Percentiles rank a stretch among this genome's conserved stretches.
Conservation (phyloP, 2,329 filamentous ascomycete genomes). For the Aspergillus bombycis region DNA sequence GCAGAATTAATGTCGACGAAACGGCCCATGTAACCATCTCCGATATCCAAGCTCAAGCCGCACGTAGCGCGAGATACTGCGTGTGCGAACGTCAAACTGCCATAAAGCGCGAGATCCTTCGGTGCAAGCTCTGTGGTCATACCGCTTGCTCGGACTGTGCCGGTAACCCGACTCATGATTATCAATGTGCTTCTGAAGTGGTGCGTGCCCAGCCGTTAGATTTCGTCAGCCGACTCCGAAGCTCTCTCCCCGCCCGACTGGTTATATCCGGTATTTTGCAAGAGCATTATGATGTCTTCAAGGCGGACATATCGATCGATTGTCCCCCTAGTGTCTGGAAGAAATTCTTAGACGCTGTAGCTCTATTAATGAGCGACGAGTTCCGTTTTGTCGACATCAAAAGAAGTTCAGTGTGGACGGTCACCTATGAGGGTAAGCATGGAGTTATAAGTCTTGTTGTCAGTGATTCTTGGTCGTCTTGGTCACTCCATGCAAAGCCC, state of each 20-base stretch:
- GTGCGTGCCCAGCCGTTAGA: slow-evolving; percentile 43
- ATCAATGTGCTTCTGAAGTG: slow-evolving; percentile 30
- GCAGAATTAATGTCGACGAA: slow-evolving; percentile 17
- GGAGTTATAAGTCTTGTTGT: slow-evolving; percentile 33
- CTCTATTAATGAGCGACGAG: slow-evolving; percentile 28
- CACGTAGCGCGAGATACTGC: slow-evolving; percentile 54
- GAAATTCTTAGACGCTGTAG: slow-evolving; percentile 36
- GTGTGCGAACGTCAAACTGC: slow-evolving; percentile 57
- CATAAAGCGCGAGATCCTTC: slow-evolving; percentile 45
- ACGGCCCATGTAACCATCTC: slow-evolving; percentile 11
- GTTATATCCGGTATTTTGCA: slow-evolving; percentile 34
- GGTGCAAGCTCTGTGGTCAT: slow-evolving; percentile 57
- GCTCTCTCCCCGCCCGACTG: slow-evolving; percentile 47
- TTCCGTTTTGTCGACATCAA: slow-evolving; percentile 34
- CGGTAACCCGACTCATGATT: slow-evolving; percentile 57
- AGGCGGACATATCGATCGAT: slow-evolving; percentile 13
- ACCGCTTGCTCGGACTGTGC: slow-evolving; percentile 59
- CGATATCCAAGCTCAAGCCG: slow-evolving; percentile 27
- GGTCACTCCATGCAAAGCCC: slow-evolving; percentile 55
- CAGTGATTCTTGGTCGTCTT: slow-evolving; percentile 36
- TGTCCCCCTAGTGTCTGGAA: slow-evolving; percentile 32
- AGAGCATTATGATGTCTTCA: slow-evolving; percentile 26
- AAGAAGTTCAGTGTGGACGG: slow-evolving; percentile 36
- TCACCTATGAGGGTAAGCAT: slow-evolving; percentile 30
- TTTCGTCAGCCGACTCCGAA: slow-evolving; percentile 51